A percentile compares a stretch with the other conserved stretches of the same genome.
Conservation (phyloP, 2,329 filamentous ascomycete genomes). For the Ceratocystis colombiana region DNA sequence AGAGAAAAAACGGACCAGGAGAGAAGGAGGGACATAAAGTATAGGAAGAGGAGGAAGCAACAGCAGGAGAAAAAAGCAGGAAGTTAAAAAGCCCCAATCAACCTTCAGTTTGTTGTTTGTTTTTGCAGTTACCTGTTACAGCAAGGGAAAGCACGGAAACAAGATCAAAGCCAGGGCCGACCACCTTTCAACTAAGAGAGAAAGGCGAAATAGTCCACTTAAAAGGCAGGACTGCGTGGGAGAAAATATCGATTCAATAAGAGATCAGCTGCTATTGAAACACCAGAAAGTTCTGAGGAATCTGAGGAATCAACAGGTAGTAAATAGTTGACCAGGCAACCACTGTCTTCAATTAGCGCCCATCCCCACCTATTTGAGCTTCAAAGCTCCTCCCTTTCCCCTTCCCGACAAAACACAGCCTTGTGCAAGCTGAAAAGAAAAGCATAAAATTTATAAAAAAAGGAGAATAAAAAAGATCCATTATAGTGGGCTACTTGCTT, state of each 20-base stretch:
- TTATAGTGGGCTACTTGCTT: not conserved
- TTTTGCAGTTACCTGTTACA: slow-evolving; percentile 7
- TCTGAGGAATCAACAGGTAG: slow-evolving; percentile 12
- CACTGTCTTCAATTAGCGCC: slow-evolving; percentile 12
- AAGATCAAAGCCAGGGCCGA: not conserved
- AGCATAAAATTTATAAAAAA: not conserved
- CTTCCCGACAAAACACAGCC: slow-evolving; percentile 6
- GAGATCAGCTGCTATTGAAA: slow-evolving; percentile 7
- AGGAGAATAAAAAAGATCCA: not conserved
- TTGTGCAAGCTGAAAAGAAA: slow-evolving; percentile 10
- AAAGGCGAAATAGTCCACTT: not conserved
- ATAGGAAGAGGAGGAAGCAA: not conserved
- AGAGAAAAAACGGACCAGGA: not conserved
- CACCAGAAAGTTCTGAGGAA: slow-evolving; percentile 12
- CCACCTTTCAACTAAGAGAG: not conserved
- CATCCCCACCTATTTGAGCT: slow-evolving; percentile 12
- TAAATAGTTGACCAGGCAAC: slow-evolving; percentile 22
- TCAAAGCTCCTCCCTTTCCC: slow-evolving; percentile 6
- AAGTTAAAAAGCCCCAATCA: slow-evolving; percentile 3
- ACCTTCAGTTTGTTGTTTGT: slow-evolving; percentile 12
- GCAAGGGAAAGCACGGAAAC: slow-evolving; percentile 9
- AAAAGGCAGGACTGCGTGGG: not conserved
- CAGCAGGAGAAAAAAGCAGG: not conserved
- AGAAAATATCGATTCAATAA: slow-evolving; percentile 10
- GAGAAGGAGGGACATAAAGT: not conserved